A percentile compares a stretch with the other conserved stretches of the same genome.
Conservation (phyloP, 2,329 filamentous ascomycete genomes). For the Samsoniella hepiali region DNA sequence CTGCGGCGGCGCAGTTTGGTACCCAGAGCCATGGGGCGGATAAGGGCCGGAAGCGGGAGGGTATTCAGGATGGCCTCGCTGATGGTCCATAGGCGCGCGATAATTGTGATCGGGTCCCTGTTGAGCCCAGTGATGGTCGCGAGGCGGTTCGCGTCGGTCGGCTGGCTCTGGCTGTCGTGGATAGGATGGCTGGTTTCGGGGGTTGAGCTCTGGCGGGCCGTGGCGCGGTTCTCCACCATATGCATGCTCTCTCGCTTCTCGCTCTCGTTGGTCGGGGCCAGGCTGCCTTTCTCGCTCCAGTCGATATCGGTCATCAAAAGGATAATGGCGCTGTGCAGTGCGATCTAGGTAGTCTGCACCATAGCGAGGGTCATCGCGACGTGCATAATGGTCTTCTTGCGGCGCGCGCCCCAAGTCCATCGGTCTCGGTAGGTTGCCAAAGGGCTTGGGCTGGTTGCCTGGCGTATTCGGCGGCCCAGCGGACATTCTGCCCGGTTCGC, state of each 20-base stretch:
- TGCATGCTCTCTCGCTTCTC: slow-evolving; percentile 44
- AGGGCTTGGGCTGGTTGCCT: slow-evolving; percentile 51
- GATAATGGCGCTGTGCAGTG: slow-evolving; percentile 39
- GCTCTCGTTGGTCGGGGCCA: slow-evolving; percentile 43
- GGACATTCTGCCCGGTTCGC: slow-evolving; percentile 38
- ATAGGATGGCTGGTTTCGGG: slow-evolving; percentile 45
- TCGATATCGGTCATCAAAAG: slow-evolving; percentile 54
- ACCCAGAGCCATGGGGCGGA: slow-evolving; percentile 30
- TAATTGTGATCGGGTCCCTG: slow-evolving; percentile 33
- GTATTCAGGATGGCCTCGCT: slow-evolving; percentile 44
- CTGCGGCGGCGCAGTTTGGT: slow-evolving; percentile 29
- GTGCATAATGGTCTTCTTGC: slow-evolving; percentile 44
- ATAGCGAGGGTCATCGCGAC: slow-evolving; percentile 45
- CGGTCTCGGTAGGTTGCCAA: slow-evolving; percentile 43
- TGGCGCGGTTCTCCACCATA: slow-evolving; percentile 44
- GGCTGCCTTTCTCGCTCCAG: slow-evolving; percentile 46
- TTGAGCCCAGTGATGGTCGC: slow-evolving; percentile 35
- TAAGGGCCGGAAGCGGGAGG: slow-evolving; percentile 39
- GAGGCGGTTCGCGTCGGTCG: slow-evolving; percentile 35
- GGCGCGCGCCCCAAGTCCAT: slow-evolving; percentile 45
- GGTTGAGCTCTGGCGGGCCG: slow-evolving; percentile 44
- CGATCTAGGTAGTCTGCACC: slow-evolving; percentile 54
- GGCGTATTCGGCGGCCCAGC: slow-evolving; percentile 46
- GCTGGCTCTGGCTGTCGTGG: slow-evolving; percentile 41
- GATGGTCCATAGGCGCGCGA: slow-evolving; percentile 38